Evolutionary conservation across 1,284 basidiomycete genomes (phyloP).

Genomic region (Boletus mariae): DNA sequence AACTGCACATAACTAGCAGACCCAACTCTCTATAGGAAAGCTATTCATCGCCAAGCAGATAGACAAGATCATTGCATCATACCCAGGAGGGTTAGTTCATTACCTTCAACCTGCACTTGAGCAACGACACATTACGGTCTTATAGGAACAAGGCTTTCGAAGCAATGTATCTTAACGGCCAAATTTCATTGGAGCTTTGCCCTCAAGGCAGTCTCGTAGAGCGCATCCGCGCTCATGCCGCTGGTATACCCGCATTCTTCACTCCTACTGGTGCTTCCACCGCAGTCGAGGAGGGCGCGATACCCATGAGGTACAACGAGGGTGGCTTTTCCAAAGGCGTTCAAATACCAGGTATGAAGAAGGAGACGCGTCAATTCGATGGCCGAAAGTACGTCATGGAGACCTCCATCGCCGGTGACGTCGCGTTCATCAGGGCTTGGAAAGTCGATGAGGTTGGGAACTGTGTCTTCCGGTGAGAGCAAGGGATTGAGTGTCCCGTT

Average conservation of each 20-base stretch:
- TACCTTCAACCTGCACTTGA: background rate
- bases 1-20: background rate
- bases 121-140: background rate
- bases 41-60: conserved; percentile 77
- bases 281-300: conserved; percentile 75
- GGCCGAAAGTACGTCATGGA: conserved; percentile 87
- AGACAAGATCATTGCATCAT: conserved; percentile 82
- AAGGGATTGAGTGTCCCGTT: background rate
- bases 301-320: conserved; percentile 72
- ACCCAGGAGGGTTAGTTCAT: conserved; percentile 71
- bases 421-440: conserved; percentile 91
- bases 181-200: conserved; percentile 83
- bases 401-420: conserved; percentile 81
- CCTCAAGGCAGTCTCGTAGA: conserved; percentile 93
- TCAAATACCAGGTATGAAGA: conserved; percentile 67
- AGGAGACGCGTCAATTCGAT: conserved; percentile 78
- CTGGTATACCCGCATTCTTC: conserved; percentile 95
- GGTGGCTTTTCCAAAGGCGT: conserved; percentile 66
- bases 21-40: conserved; percentile 50
- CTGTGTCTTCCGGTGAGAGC: conserved; percentile 70
- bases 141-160: conserved; percentile 76
- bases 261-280: conserved; percentile 93
- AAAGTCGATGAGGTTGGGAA: conserved; percentile 92
- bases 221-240: conserved; percentile 86
- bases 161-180: conserved; percentile 73